Percentiles rank a stretch among this genome's conserved stretches.
These are phyloP conservation scores for Termitomyces sp. DNA, from an alignment of 768 basidiomycete species.

Conservation along the genomic window DNA sequence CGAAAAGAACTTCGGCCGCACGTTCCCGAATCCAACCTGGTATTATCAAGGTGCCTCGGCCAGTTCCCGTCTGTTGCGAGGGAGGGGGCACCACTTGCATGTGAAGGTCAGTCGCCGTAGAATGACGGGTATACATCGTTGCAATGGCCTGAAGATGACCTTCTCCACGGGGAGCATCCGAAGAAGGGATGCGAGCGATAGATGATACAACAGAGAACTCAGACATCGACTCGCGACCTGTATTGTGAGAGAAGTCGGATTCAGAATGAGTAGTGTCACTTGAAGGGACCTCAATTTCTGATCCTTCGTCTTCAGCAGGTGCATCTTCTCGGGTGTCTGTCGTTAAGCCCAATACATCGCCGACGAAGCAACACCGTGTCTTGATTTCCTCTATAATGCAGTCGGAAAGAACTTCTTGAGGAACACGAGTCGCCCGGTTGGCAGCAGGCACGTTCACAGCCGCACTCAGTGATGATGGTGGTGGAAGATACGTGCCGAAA, in stretches of 20 bases:
- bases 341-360: conserved; percentile 43
- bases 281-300: conserved; percentile 34
- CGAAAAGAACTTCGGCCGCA: conserved; percentile 86
- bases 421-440: conserved; percentile 62
- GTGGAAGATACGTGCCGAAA: conserved; percentile 83
- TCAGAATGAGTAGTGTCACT: conserved; percentile 62
- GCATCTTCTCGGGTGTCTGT: conserved; percentile 27
- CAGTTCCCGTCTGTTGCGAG: conserved; percentile 64
- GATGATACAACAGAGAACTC: conserved; percentile 54
- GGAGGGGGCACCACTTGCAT: conserved; percentile 65
- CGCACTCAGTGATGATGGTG: conserved; percentile 65
- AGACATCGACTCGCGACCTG: conserved; percentile 40
- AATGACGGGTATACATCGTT: conserved; percentile 68
- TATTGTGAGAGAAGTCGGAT: conserved; percentile 54
- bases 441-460: conserved; percentile 58
- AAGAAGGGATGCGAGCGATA: conserved; percentile 23
- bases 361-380: conserved; percentile 86
- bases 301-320: conserved; percentile 27
- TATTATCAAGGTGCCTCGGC: conserved; percentile 72
- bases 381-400: conserved; percentile 86
- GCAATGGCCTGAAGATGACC: conserved; percentile 60
- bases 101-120: conserved; percentile 69
- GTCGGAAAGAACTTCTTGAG: conserved; percentile 76
- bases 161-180: conserved; percentile 34
- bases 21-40: conserved; percentile 96